Base-by-base conservation (phyloP, 2,329 filamentous ascomycete species). In the Nigrospora sphaerica region DNA sequence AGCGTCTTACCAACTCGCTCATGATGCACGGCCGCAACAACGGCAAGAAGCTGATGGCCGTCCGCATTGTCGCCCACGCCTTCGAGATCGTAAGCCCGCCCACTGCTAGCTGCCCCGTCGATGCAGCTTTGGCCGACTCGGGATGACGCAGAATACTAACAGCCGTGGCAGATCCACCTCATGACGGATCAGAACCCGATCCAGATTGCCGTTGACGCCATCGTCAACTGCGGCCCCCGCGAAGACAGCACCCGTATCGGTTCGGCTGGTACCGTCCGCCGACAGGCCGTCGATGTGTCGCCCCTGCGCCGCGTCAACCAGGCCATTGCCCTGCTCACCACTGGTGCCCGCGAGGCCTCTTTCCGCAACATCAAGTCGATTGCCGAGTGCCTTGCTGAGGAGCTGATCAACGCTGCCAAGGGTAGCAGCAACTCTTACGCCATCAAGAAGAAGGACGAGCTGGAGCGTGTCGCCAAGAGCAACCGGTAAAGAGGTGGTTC, bases 21-120 rank as follows among this genome's bases (percentile, higher is more conserved):
- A 98, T 98, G 95, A 97, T 97, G 92, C 95, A 98, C 86, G 93
- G 93, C 77, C 93, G 93, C 78, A 98, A 98, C 88, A 98, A 96
- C 88, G 93, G 93, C 77, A 98, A 98, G 88, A 98, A 98, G 89
- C 85, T 97, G 71, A 96, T 95, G 91, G 95, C 93, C 70, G 92
- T 97, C 74, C 90, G 93, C 77, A 98, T 98, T 64, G 91, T 98
- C 66, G 91, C 91, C 63, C 93, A 98, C 82, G 77, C 92, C 66
- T 98, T 98, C 77, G 95, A 98, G 83, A 98, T 98, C 73, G 92
- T 96, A 86, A 74, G 88, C 86, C 57, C 31, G 33, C 46, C 49
- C 62, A 43, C 23, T 40, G 46, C 39, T 42, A 44, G 23, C 12
- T 14, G 12, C n/a, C n/a, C n/a, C 31, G 6, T 37, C 46, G 28